Percentiles rank a stretch among this genome's conserved stretches.
Evolutionary conservation across 2,329 filamentous ascomycete species (phyloP).

Genomic region (Sordariomycetes sp.): DNA sequence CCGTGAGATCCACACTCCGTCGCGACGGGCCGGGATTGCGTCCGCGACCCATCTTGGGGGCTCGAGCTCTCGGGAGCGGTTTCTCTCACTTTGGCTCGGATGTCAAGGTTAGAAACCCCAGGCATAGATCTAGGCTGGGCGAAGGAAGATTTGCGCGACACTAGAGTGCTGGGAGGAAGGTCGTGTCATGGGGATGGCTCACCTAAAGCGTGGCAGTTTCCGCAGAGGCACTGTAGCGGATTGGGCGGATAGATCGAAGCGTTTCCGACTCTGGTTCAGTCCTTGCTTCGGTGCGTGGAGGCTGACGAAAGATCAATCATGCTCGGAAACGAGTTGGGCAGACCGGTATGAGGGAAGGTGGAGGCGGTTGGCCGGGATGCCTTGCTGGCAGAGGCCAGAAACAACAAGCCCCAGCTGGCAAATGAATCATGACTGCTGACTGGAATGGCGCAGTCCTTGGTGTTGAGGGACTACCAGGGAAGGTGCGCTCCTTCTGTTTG

Average conservation of each 20-base stretch:
- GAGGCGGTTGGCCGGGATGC: too few relatives aligned
- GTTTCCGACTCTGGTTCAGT: too few relatives aligned
- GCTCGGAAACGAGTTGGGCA: too few relatives aligned
- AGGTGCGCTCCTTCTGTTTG: not conserved
- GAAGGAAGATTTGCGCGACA: not conserved
- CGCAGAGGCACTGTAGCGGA: too few relatives aligned
- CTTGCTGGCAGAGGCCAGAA: not conserved
- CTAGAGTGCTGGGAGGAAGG: too few relatives aligned
- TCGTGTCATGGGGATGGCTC: too few relatives aligned
- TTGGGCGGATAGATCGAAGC: too few relatives aligned
- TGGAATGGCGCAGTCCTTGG: not conserved
- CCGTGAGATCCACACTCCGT: constrained; percentile 39
- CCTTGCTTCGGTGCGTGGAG: too few relatives aligned
- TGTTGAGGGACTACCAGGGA: not conserved
- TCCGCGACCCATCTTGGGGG: constrained; percentile 25
- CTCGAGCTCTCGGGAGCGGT: not conserved
- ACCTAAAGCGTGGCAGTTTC: too few relatives aligned
- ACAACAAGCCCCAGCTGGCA: not conserved
- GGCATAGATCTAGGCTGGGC: not conserved
- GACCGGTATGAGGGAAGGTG: too few relatives aligned
- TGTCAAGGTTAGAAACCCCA: not conserved
- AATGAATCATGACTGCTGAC: not conserved
- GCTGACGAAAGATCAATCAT: too few relatives aligned
- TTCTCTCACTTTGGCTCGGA: not conserved
- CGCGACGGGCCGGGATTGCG: constrained; percentile 22